Evolutionary conservation across 768 basidiomycete genomes (phyloP), one percentile per base, ranked within the genome.

Genomic region (Chalciporus piperatus): DNA sequence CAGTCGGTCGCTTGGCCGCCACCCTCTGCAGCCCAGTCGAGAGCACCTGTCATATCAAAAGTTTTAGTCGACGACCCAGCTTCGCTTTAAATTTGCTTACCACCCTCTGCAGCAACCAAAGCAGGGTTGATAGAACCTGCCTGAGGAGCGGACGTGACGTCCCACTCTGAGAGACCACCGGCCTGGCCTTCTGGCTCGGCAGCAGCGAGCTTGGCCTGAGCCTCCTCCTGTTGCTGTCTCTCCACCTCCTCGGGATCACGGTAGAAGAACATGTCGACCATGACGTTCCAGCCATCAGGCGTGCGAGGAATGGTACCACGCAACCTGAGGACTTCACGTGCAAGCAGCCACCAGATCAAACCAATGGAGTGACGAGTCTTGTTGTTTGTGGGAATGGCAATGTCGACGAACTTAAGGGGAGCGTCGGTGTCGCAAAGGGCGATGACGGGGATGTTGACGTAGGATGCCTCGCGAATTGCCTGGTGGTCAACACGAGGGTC

Each of bases 181-280:
- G 74, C 72, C 60, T 81, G 87, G 40, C 66, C 71, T 51, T 73
- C 82, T 57, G 79, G 83, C 45, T 81, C 82, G 55, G 82, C 79
- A 58, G 82, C 77, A 45, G 72, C 71, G 46, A 76, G 73, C 74
- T 94, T 94, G 62, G 90, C 90, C 57, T 87, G 84, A 23, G 91
- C 90, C 70, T 92, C 92, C 70, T 93, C 95, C 67, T 90, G 86
- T 69, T 93, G 91, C 76, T 98, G 96, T 75, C 89, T 92, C 84
- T 98, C 95, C 62, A 98, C 90, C 75, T 99, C 97, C 71, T 99
- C 95, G 55, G 96, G 94, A 76, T 98, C 96, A 66, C 96, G 91
- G 84, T 98, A 98, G 87, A 98, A 94, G 88, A 95, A 95, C 87
- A 96, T 89, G 74, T 96, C 95, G 59, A 95, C 93, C 92, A 98